These are phyloP conservation scores for Centrapalus pauciflorus DNA, from an alignment of 129 eudicot species.

Conservation along the genomic window DNA sequence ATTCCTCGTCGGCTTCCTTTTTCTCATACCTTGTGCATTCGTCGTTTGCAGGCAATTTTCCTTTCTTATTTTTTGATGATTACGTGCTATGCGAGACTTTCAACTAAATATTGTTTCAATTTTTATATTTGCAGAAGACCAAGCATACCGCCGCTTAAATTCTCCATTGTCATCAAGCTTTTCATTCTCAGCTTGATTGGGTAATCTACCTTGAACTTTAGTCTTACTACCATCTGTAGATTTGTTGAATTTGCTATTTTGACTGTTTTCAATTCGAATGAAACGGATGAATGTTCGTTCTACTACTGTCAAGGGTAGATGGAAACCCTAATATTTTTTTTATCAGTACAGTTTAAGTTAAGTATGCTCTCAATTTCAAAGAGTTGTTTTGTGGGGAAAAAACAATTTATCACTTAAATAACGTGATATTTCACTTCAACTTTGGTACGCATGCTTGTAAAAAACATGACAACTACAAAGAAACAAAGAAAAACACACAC, in stretches of 20 bases:
- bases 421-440: neutral
- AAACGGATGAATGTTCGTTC: neutral
- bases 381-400: neutral
- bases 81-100: neutral
- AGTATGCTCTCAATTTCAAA: neutral
- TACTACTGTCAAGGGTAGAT: neutral
- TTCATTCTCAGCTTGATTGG: slow-evolving; percentile 34
- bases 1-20: slow-evolving; percentile 23
- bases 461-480: neutral
- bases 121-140: slow-evolving; percentile 25
- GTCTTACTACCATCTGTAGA: neutral
- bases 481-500: neutral
- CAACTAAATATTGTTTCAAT: neutral
- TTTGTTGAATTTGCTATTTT: neutral
- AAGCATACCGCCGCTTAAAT: slow-evolving; percentile 17
- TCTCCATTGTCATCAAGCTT: slow-evolving; percentile 17
- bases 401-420: neutral
- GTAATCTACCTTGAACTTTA: slow-evolving; percentile 1
- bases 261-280: neutral
- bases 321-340: slow-evolving; percentile 5
- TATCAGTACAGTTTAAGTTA: neutral
- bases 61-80: neutral
- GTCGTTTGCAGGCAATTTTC: slow-evolving; percentile 14
- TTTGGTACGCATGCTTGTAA: neutral
- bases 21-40: slow-evolving; percentile 34